phyloP scores from a whole-genome alignment of 176 grass and related monocot genomes.

The Aechmea fasciata region DNA sequence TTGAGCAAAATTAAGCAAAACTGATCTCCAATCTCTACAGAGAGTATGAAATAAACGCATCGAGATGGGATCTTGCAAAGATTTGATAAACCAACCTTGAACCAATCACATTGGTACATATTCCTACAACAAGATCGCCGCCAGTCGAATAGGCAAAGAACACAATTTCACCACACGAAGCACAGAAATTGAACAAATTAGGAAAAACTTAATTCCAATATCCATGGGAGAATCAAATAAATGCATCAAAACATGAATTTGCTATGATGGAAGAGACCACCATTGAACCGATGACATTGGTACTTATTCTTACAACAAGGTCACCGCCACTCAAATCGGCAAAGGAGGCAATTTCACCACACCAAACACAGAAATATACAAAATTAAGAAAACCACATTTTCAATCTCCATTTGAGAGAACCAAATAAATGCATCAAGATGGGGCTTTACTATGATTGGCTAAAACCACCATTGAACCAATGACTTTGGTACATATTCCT shows the following conservation, averaged over 20 bases:
- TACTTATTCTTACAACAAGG: not conserved
- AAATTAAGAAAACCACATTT: not conserved
- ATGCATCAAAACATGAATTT: not conserved
- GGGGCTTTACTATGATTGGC: not conserved
- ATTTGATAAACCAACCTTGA: not conserved
- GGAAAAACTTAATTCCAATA: not conserved
- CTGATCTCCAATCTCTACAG: not conserved
- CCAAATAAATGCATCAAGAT: slow-evolving; percentile 4
- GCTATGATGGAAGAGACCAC: not conserved
- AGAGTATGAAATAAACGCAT: not conserved
- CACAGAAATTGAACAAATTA: not conserved
- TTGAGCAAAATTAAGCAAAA: not conserved
- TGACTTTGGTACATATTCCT: not conserved
- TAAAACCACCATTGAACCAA: not conserved
- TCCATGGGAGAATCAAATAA: not conserved
- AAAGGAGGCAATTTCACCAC: not conserved
- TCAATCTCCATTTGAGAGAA: not conserved
- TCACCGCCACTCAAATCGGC: not conserved
- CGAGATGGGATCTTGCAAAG: not conserved
- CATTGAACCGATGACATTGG: not conserved
- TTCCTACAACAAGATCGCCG: not conserved
- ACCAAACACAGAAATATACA: not conserved
- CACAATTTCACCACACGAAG: not conserved
- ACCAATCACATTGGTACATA: not conserved
- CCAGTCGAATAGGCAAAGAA: not conserved